A percentile compares a stretch with the other conserved stretches of the same genome.
Evolutionary conservation across 1,284 basidiomycete species (phyloP).

Genomic region (Malassezia dermatis): DNA sequence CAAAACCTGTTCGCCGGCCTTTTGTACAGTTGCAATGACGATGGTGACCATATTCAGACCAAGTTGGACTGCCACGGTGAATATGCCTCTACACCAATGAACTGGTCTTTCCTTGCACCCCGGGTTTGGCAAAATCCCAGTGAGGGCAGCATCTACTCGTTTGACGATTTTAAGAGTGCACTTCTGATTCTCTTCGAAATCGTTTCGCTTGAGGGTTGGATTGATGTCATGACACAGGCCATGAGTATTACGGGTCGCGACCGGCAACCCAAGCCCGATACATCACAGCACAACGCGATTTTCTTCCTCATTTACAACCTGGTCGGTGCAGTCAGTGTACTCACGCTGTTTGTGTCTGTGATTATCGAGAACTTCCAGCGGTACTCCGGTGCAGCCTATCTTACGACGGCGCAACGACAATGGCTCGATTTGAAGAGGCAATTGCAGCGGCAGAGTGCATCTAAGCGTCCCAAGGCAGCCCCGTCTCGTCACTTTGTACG

Average conservation of each 20-base stretch:
- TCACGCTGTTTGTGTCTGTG: slow-evolving; percentile 56
- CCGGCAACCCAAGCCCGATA: slow-evolving; percentile 34
- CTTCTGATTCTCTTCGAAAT: slow-evolving; percentile 92
- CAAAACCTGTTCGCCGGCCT: slow-evolving; percentile 82
- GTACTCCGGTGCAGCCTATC: slow-evolving; percentile 63
- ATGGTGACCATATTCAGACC: slow-evolving; percentile 51
- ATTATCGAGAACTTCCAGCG: slow-evolving; percentile 87
- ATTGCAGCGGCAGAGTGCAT: slow-evolving; percentile 75
- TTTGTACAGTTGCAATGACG: slow-evolving; percentile 77
- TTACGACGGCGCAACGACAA: slow-evolving; percentile 75
- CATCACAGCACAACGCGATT: slow-evolving; percentile 57
- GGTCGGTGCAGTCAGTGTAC: slow-evolving; percentile 71
- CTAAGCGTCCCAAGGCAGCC: slow-evolving; percentile 61
- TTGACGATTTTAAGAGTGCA: slow-evolving; percentile 75
- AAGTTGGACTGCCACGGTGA: slow-evolving; percentile 65
- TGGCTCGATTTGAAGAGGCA: slow-evolving; percentile 90
- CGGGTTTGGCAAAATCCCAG: slow-evolving; percentile 79
- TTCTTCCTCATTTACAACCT: slow-evolving; percentile 91
- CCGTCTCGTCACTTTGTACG: slow-evolving; percentile 57
- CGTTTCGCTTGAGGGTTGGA: slow-evolving; percentile 87
- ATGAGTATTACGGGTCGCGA: slow-evolving; percentile 64
- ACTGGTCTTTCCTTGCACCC: slow-evolving; percentile 64
- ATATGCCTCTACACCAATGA: slow-evolving; percentile 53
- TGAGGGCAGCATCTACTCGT: slow-evolving; percentile 74
- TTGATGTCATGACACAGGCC: slow-evolving; percentile 74